phyloP scores from a whole-genome alignment of 2,329 filamentous ascomycete genomes.

The Emergomyces africanus region DNA sequence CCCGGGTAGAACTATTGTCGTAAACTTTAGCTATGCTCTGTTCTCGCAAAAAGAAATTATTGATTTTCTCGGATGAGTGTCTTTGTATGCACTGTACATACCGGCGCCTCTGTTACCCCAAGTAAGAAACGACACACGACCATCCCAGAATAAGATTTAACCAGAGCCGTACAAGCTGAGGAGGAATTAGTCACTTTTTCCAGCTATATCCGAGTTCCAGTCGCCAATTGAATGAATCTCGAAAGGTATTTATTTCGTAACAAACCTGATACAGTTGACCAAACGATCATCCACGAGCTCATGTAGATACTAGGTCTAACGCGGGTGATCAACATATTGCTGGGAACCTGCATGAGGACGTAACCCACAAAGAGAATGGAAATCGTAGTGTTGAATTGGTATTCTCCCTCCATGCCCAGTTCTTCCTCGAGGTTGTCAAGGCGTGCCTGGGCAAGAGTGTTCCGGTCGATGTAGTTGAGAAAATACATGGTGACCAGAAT shows the following conservation, averaged over 20 bases:
- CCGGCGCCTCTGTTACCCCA: conserved; percentile 12
- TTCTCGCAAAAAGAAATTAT: not conserved
- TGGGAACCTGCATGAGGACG: conserved; percentile 9
- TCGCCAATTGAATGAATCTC: conserved; percentile 9
- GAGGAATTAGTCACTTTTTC: conserved; percentile 15
- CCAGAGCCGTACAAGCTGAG: conserved; percentile 29
- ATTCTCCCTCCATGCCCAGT: conserved; percentile 27
- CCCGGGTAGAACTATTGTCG: conserved; percentile 43
- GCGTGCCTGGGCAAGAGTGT: conserved; percentile 13
- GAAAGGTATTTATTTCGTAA: conserved; percentile 2
- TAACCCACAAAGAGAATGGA: conserved; percentile 32
- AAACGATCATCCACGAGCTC: conserved; percentile 6
- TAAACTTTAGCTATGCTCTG: not conserved
- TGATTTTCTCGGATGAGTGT: conserved; percentile 20
- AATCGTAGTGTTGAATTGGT: conserved; percentile 34
- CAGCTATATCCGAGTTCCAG: conserved; percentile 7
- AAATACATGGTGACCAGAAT: conserved; percentile 17
- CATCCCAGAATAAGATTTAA: conserved; percentile 31
- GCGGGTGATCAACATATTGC: conserved; percentile 13
- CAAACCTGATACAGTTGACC: conserved; percentile 6
- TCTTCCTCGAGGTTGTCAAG: conserved; percentile 20
- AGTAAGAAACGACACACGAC: conserved; percentile 17
- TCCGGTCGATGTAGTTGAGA: conserved; percentile 15
- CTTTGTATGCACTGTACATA: conserved; percentile 13
- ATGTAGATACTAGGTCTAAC: conserved; percentile 12